These are phyloP conservation scores for Puccinia novopanici DNA, from an alignment of 1,284 basidiomycete species.

Conservation along the genomic window DNA sequence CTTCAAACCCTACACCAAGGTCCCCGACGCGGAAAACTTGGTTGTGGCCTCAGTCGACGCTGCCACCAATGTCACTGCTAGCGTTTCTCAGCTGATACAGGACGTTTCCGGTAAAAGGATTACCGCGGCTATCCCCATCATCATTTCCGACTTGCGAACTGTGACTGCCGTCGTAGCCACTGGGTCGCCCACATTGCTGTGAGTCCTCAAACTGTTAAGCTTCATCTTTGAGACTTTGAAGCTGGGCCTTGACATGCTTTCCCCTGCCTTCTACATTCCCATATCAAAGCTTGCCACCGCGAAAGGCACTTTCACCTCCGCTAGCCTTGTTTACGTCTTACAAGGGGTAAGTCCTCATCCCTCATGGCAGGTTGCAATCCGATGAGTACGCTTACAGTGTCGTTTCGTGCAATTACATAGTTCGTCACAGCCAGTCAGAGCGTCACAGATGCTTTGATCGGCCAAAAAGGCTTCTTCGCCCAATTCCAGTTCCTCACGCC, in stretches of 20 bases:
- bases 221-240: neutral
- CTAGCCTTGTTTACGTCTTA: conserved; percentile 10
- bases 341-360: neutral
- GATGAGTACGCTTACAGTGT: neutral
- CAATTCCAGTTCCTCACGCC: conserved; percentile 32
- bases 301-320: conserved; percentile 17
- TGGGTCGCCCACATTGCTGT: conserved; percentile 34
- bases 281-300: neutral
- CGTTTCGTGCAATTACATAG: neutral
- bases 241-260: neutral
- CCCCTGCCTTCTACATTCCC: neutral
- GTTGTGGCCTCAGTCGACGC: conserved; percentile 35
- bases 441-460: conserved; percentile 13
- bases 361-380: too few species aligned
- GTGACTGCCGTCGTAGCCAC: conserved; percentile 30
- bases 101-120: conserved; percentile 28
- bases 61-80: conserved; percentile 23
- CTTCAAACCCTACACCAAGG: conserved; percentile 29
- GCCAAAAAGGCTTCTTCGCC: conserved; percentile 47
- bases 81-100: conserved; percentile 7
- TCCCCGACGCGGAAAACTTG: conserved; percentile 21
- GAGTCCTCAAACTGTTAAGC: neutral
- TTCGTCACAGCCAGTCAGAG: conserved; percentile 30
- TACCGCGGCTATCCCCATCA: conserved; percentile 17
- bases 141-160: conserved; percentile 34